Percentiles rank a stretch among this genome's conserved stretches.
These are phyloP conservation scores for Mycena leptocephala DNA, from an alignment of 768 basidiomycete species.

Conservation along the genomic window DNA sequence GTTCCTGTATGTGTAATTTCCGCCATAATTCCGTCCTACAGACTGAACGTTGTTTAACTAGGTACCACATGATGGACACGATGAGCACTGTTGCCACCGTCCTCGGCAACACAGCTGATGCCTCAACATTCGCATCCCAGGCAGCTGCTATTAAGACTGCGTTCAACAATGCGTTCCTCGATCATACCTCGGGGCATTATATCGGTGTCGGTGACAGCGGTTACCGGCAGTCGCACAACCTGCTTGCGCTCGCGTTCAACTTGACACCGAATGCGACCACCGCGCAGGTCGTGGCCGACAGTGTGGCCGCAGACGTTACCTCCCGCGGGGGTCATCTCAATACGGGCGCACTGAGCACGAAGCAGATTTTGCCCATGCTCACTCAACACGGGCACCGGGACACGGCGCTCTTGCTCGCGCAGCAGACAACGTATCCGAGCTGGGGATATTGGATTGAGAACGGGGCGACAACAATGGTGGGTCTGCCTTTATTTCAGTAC, in stretches of 20 bases:
- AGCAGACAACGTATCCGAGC: conserved; percentile 49
- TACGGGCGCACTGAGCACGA: conserved; percentile 46
- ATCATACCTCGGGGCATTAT: conserved; percentile 38
- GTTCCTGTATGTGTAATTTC: conserved; percentile 42
- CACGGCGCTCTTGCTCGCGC: conserved; percentile 42
- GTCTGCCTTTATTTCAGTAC: background rate
- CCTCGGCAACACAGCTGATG: conserved; percentile 42
- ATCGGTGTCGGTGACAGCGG: conserved; percentile 45
- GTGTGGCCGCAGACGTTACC: conserved; percentile 41
- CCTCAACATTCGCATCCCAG: conserved; percentile 40
- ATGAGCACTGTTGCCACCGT: conserved; percentile 45
- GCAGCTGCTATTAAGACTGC: conserved; percentile 44
- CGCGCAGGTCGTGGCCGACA: conserved; percentile 44
- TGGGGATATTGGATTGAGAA: conserved; percentile 52
- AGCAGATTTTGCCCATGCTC: conserved; percentile 45
- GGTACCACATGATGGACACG: conserved; percentile 47
- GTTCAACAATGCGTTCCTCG: conserved; percentile 48
- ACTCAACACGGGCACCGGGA: conserved; percentile 42
- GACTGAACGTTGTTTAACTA: conserved; percentile 3
- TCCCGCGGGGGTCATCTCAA: conserved; percentile 42
- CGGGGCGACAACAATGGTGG: conserved; percentile 47
- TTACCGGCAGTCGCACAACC: conserved; percentile 49
- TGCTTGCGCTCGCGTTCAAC: conserved; percentile 45
- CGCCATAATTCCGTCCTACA: background rate
- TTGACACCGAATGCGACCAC: conserved; percentile 40